Evolutionary conservation across 192 early-diverging fungal genomes (phyloP).

Genomic region (Radiomyces spectabilis): DNA sequence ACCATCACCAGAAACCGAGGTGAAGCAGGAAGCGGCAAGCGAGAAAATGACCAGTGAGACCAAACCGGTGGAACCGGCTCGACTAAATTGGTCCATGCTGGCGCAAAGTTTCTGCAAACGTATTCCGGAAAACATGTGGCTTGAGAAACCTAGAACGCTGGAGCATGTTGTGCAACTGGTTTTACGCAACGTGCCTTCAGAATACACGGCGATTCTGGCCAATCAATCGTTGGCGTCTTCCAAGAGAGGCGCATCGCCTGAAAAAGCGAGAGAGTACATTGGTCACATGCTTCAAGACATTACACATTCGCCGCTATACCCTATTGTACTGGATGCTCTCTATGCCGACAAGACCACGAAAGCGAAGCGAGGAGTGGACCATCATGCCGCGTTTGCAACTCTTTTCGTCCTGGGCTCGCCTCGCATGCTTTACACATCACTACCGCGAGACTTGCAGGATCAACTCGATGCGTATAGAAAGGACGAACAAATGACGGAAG

Average conservation of each 20-base stretch:
- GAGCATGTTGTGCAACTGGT: constrained; percentile 36
- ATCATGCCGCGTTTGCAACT: constrained; percentile 45
- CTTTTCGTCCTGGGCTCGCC: constrained; percentile 56
- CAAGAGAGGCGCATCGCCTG: no score
- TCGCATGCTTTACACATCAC: constrained; percentile 40
- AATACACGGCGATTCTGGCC: constrained; percentile 33
- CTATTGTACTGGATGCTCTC: constrained; percentile 30
- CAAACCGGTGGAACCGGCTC: constrained; percentile 7
- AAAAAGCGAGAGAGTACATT: constrained; percentile 28
- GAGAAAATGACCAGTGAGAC: background rate
- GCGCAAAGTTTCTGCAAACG: constrained; percentile 50
- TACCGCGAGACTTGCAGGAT: constrained; percentile 37
- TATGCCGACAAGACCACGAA: constrained; percentile 9
- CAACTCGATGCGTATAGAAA: constrained; percentile 31
- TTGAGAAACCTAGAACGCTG: constrained; percentile 43
- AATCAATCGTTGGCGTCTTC: constrained; percentile 25
- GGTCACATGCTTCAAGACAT: constrained; percentile 31
- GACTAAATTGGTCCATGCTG: constrained; percentile 39
- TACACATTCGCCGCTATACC: constrained; percentile 30
- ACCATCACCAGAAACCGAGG: background rate
- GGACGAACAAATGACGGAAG: constrained; percentile 19
- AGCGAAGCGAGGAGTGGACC: constrained; percentile 6
- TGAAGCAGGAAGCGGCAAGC: constrained; percentile 6
- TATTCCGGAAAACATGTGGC: constrained; percentile 39
- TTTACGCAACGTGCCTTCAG: constrained; percentile 36